These are phyloP conservation scores for Fusarium temperatum DNA, from an alignment of 2,329 filamentous ascomycete species.

Conservation along the genomic window DNA sequence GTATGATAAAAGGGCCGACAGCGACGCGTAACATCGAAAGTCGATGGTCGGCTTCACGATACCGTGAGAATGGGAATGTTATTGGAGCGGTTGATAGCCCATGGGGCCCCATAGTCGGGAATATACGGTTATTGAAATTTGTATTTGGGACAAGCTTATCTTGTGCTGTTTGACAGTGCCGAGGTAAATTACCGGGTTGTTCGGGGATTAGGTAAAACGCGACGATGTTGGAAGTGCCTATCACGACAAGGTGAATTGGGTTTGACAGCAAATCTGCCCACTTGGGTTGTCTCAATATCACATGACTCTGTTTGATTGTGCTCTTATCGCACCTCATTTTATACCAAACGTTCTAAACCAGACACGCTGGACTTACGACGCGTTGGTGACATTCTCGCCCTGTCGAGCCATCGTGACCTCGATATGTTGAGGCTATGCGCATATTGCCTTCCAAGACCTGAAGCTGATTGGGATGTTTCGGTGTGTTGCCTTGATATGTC, in stretches of 20 bases:
- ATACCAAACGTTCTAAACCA: neutral
- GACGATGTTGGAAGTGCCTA: neutral
- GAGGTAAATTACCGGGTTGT: neutral
- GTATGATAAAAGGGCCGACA: constrained; percentile 1
- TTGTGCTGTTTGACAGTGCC: neutral
- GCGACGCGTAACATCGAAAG: neutral
- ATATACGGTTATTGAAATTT: neutral
- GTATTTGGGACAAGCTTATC: neutral
- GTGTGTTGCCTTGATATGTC: too few species aligned
- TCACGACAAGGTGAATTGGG: fast-evolving
- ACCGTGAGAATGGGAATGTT: fast-evolving
- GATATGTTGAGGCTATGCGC: too few species aligned
- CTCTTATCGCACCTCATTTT: fast-evolving
- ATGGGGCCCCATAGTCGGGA: neutral
- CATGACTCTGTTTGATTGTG: neutral
- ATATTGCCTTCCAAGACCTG: too few species aligned
- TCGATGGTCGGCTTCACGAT: neutral
- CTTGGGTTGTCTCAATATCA: fast-evolving
- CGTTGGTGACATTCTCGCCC: too few species aligned
- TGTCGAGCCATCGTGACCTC: too few species aligned
- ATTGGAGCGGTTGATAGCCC: neutral
- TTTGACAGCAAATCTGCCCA: neutral
- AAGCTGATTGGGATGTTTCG: too few species aligned
- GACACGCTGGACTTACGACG: neutral
- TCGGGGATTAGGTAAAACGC: neutral